These are phyloP conservation scores for Orobanche coerulescens DNA, from an alignment of 257 asterid species.

Conservation along the genomic window DNA sequence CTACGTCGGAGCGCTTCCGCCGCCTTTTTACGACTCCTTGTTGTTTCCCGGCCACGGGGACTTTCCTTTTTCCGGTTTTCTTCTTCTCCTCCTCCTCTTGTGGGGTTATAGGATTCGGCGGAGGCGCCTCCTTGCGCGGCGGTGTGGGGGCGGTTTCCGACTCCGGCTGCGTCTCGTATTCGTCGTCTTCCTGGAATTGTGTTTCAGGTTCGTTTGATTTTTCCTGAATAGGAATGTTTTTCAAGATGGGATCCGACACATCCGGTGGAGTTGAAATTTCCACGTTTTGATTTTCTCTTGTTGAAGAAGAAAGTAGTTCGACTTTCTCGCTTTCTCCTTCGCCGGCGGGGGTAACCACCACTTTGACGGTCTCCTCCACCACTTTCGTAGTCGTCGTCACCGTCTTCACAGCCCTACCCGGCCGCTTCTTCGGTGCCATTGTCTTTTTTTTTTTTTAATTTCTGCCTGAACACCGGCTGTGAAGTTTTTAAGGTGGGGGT, in stretches of 20 bases:
- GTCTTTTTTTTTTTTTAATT: neutral
- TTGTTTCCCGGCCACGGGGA: too few species aligned
- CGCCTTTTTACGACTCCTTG: neutral
- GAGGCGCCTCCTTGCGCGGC: slow-evolving; percentile 16
- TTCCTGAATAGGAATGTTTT: slow-evolving; percentile 22
- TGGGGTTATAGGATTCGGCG: slow-evolving; percentile 4
- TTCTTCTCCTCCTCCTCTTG: neutral
- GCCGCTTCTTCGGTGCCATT: slow-evolving; percentile 63
- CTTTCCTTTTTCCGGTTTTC: neutral
- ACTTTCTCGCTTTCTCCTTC: neutral
- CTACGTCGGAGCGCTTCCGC: slow-evolving; percentile 22
- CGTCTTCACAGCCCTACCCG: slow-evolving; percentile 25
- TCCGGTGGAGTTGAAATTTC: slow-evolving; percentile 26
- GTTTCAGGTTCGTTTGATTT: neutral
- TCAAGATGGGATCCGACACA: neutral
- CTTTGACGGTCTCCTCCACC: slow-evolving; percentile 53
- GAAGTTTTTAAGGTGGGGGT: too few species aligned
- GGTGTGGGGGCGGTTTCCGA: slow-evolving; percentile 31
- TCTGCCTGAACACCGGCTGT: neutral
- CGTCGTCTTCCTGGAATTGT: neutral
- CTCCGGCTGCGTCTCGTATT: slow-evolving; percentile 28
- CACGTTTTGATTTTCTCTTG: slow-evolving; percentile 27
- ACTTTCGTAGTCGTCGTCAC: slow-evolving; percentile 52
- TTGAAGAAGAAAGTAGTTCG: slow-evolving; percentile 29
- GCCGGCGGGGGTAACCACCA: slow-evolving; percentile 33